Percentiles rank a stretch among this genome's conserved stretches.
Evolutionary conservation across 257 asterid species (phyloP).

Genomic region (Solanum sitiens): DNA sequence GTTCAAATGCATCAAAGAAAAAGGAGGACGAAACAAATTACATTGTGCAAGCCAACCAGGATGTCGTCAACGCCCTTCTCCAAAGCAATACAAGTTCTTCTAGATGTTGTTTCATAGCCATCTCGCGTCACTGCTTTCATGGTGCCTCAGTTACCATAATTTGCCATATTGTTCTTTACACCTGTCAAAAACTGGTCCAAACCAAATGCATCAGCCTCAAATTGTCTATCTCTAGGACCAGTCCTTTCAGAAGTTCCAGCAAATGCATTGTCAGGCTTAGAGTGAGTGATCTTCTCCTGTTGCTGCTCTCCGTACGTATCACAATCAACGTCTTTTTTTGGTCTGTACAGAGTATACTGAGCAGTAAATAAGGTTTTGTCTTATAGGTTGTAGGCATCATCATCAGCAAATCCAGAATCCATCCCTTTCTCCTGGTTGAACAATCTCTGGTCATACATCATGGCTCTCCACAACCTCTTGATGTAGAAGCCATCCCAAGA

Average conservation of each 20-base stretch:
- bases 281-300: conserved; percentile 38
- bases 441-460: conserved; percentile 57
- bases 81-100: conserved; percentile 22
- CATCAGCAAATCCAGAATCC: neutral
- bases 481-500: neutral
- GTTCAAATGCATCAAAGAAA: neutral
- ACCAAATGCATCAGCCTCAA: conserved; percentile 86
- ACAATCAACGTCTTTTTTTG: conserved; percentile 22
- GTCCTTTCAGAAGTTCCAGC: conserved; percentile 51
- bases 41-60: neutral
- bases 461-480: conserved; percentile 25
- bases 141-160: conserved; percentile 40
- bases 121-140: conserved; percentile 27
- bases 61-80: conserved; percentile 13
- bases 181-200: conserved; percentile 66
- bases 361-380: conserved; percentile 65
- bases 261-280: conserved; percentile 60
- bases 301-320: conserved; percentile 72
- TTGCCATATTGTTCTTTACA: conserved; percentile 70
- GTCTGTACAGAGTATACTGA: conserved; percentile 6
- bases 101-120: conserved; percentile 17
- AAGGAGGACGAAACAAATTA: neutral
- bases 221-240: conserved; percentile 67
- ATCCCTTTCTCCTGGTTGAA: neutral
- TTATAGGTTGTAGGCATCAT: neutral